A percentile compares a stretch with the other conserved stretches of the same genome.
phyloP scores from a whole-genome alignment of 169 alveolate species.

The Plasmodium gonderi region DNA sequence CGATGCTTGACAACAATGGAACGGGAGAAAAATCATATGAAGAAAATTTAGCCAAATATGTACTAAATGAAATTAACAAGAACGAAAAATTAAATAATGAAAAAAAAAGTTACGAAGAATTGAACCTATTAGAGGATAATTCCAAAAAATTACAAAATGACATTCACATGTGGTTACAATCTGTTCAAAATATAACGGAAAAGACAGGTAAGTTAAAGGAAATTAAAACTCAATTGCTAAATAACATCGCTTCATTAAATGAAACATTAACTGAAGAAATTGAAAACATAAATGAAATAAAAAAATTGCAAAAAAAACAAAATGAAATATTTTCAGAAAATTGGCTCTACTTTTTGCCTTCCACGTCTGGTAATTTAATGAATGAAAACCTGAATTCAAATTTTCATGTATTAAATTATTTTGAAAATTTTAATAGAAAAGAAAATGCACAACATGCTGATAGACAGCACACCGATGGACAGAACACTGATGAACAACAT shows the following conservation, averaged over 20 bases:
- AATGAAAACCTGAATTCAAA: not conserved
- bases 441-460: not conserved
- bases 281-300: slow-evolving; percentile 62
- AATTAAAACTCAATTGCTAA: slow-evolving; percentile 40
- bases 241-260: slow-evolving; percentile 65
- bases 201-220: slow-evolving; percentile 34
- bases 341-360: slow-evolving; percentile 43
- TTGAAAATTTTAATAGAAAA: slow-evolving; percentile 1
- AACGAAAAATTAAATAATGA: slow-evolving; percentile 12
- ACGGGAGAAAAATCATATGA: not conserved
- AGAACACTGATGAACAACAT: not conserved
- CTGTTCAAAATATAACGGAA: slow-evolving; percentile 52
- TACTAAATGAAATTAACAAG: slow-evolving; percentile 13
- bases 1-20: not conserved
- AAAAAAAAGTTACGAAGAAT: slow-evolving; percentile 49
- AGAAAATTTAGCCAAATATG: not conserved
- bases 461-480: not conserved
- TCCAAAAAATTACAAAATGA: slow-evolving; percentile 41
- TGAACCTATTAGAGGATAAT: slow-evolving; percentile 20
- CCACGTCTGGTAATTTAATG: slow-evolving; percentile 7
- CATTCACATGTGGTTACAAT: slow-evolving; percentile 29
- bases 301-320: slow-evolving; percentile 48
- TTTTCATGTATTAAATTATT: slow-evolving; percentile 22
- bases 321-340: slow-evolving; percentile 69
- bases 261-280: slow-evolving; percentile 53